Evolutionary conservation across 768 basidiomycete genomes (phyloP), one percentile per base, ranked within the genome.

Genomic region (Lactarius psammicola): DNA sequence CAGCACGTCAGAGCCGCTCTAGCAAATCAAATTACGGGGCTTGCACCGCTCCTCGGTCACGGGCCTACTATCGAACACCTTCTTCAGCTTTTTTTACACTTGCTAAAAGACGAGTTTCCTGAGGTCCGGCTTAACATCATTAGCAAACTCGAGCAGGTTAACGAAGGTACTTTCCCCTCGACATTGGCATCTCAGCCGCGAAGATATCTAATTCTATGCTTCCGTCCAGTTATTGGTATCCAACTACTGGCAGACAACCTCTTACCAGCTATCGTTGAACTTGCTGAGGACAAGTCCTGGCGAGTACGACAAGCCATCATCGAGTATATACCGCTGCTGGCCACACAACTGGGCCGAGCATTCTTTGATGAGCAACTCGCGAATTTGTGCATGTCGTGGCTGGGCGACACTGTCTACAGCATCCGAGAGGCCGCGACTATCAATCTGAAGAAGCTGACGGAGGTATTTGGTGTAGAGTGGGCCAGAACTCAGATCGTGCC

Each of bases 251-350:
- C 94, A 1, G 94, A 95, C 70, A 95, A 93, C 70, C 88, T 99
- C 42, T 85, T 99, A 34, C 97, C 97, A 10, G 97, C 97, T 42
- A 98, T 99, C 70, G 92, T 98, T 68, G 93, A 98, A 74, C 82
- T 99, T 38, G 97, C 97, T 9, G 96, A 98, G 77, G 97, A 99
- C 81, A 99, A 98, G 76, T 97, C 97, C 67, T 99, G 97, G 97
- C 90, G 97, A 33, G 96, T 99, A 23, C 90, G 97, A 71, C 97
- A 99, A 77, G 97, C 97, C 9, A 98, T 99, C 80, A 99, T 99
- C 77, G 97, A 98, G 78, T 98, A 99, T 79, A 92, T 99, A 71
- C 97, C 97, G n/a, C 85, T 98, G 26, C 89, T 99, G 55, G 95
- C 97, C 51, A 95, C 90, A n/a, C 97, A 99, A 75, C 85, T 99